Evolutionary conservation across 805 yeast species (phyloP), one percentile per base, ranked within the genome.

Genomic region (Starmerella powellii): DNA sequence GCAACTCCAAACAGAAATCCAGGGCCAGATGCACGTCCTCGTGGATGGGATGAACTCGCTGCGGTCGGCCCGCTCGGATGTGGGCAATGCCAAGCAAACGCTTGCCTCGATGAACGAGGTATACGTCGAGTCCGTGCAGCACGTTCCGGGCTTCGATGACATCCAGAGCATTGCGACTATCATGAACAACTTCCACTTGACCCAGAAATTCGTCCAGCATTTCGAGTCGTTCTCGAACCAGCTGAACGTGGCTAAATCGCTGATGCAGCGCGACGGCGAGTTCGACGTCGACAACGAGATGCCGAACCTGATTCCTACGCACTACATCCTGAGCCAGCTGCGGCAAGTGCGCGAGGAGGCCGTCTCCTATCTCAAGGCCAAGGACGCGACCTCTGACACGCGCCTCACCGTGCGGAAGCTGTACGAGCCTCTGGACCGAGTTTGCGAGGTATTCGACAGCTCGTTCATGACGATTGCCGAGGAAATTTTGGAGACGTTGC

Each of bases 311-410:
- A 64, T 85, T 37, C 56, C 68, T 19, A 74, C 81, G 11, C 97
- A 88, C 60, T 82, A 69, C 58, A 65, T 71, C 46, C 67, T 88
- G 45, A 78, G 77, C 36, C 72, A 72, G 54, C 73, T 84, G 16
- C 68, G 93, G 40, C 88, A 85, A 59, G 76, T 87, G 51, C 74
- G 71, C 49, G 96, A 88, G 50, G 81, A 79, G 56, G 69, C 87
- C 40, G 17, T 15, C 6, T 20, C 21, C 8, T 47, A 44, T 19
- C 35, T 50, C 23, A 31, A 29, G 13, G 44, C 35, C n/a, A 42
- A 47, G 18, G 54, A 49, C 32, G 67, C 67, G 44, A 64, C 77
- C 1, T 77, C 73, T 26, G 95, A 87, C 57, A 74, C 78, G 13
- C 71, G 74, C 49, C 68, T 79, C 31, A 78, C 84, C 6, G 72